A percentile compares a stretch with the other conserved stretches of the same genome.
Evolutionary conservation across 495 filamentous ascomycete genomes (phyloP).

Genomic region (Neurospora sp.): DNA sequence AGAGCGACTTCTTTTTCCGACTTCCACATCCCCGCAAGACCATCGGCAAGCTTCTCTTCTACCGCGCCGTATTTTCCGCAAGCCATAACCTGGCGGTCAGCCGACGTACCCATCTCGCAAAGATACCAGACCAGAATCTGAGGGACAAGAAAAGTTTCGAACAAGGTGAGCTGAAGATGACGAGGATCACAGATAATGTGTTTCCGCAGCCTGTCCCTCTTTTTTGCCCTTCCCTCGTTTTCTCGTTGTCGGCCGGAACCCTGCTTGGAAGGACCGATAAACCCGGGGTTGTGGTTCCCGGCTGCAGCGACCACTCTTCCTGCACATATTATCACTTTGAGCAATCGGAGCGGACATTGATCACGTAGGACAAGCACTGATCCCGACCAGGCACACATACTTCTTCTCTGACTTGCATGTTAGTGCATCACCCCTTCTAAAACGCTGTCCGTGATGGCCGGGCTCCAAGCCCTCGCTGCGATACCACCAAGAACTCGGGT

Average conservation of each 20-base stretch:
- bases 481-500: constrained; percentile 4
- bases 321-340: constrained; percentile 5
- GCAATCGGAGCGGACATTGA: constrained; percentile 13
- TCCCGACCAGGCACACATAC: constrained; percentile 13
- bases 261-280: background rate
- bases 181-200: background rate
- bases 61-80: background rate
- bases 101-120: background rate
- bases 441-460: background rate
- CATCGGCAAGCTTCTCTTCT: background rate
- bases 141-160: background rate
- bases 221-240: background rate
- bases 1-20: background rate
- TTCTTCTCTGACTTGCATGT: constrained; percentile 12
- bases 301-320: constrained; percentile 6
- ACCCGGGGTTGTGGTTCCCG: constrained; percentile 9
- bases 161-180: background rate
- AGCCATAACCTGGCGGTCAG: background rate
- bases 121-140: background rate
- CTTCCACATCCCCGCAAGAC: background rate
- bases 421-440: constrained; percentile 7
- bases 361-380: constrained; percentile 13
- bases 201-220: background rate
- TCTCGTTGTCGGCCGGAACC: background rate
- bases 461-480: constrained; percentile 4